Evolutionary conservation across 805 yeast species (phyloP).

Genomic region (Metschnikowia proteae): DNA sequence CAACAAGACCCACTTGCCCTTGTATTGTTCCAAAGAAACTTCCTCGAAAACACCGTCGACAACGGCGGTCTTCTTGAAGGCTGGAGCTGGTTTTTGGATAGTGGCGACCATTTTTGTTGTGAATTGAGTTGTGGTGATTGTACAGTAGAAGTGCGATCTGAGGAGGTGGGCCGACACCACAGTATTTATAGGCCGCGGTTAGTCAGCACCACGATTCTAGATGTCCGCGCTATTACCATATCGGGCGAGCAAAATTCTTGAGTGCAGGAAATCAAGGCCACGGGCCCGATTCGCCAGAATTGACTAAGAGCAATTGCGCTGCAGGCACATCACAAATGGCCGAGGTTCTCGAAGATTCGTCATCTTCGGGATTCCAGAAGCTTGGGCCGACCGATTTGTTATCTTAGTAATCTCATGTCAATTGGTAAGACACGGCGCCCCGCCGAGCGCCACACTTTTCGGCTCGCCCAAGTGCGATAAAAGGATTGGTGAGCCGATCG

Average conservation of each 20-base stretch:
- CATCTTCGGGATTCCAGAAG: not conserved
- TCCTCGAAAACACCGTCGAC: slow-evolving; percentile 96
- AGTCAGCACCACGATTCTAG: slow-evolving; percentile 16
- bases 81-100: slow-evolving; percentile 95
- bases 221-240: slow-evolving; percentile 16
- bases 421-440: not conserved
- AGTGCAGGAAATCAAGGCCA: slow-evolving; percentile 4
- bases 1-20: slow-evolving; percentile 96
- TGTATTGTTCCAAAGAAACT: slow-evolving; percentile 87
- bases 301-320: not conserved
- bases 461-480: not conserved
- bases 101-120: slow-evolving; percentile 66
- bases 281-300: slow-evolving; percentile 1
- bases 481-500: slow-evolving; percentile 1
- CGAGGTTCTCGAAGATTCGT: not conserved
- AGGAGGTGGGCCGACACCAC: slow-evolving; percentile 5
- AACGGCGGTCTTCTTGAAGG: slow-evolving; percentile 95
- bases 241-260: slow-evolving; percentile 1
- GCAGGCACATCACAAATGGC: not conserved
- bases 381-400: not conserved
- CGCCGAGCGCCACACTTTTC: slow-evolving; percentile 3
- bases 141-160: slow-evolving; percentile 1
- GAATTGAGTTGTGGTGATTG: not conserved
- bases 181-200: slow-evolving; percentile 14
- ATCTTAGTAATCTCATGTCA: not conserved